These are phyloP conservation scores for Naganishia sp. DNA, from an alignment of 1,284 basidiomycete genomes.

Conservation along the genomic window DNA sequence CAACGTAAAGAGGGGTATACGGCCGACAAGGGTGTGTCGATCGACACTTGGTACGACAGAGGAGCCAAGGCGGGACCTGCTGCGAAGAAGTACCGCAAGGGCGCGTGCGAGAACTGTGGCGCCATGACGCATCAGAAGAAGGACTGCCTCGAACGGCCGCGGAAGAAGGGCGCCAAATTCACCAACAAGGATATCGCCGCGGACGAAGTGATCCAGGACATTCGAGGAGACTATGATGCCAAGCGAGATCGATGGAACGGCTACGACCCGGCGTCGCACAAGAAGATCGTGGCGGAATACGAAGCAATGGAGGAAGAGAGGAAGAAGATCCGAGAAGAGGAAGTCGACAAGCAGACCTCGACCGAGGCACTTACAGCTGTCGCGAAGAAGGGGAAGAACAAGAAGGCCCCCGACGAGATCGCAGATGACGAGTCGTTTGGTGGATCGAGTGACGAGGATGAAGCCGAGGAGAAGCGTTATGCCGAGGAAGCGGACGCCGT, in stretches of 20 bases:
- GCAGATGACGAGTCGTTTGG: slow-evolving; percentile 78
- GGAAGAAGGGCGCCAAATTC: slow-evolving; percentile 93
- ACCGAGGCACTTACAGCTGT: slow-evolving; percentile 77
- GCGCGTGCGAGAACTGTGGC: slow-evolving; percentile 98
- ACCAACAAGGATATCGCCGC: slow-evolving; percentile 86
- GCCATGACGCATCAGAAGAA: slow-evolving; percentile 88
- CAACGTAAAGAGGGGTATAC: slow-evolving; percentile 68
- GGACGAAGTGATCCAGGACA: slow-evolving; percentile 84
- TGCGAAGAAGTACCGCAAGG: slow-evolving; percentile 94
- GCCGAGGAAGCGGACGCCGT: slow-evolving; percentile 96
- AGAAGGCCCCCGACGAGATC: slow-evolving; percentile 58
- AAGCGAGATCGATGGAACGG: slow-evolving; percentile 99
- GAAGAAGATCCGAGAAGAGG: slow-evolving; percentile 86
- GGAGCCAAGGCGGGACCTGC: slow-evolving; percentile 83
- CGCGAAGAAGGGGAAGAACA: slow-evolving; percentile 79
- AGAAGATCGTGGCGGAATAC: slow-evolving; percentile 87
- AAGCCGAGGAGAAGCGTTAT: slow-evolving; percentile 93
- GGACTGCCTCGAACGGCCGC: slow-evolving; percentile 94
- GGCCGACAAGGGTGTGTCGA: slow-evolving; percentile 66
- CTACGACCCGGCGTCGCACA: slow-evolving; percentile 86
- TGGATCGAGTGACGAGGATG: slow-evolving; percentile 92
- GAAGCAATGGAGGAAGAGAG: slow-evolving; percentile 88
- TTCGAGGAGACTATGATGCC: slow-evolving; percentile 82
- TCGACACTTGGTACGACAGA: slow-evolving; percentile 90
- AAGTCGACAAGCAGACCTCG: slow-evolving; percentile 93